A percentile compares a stretch with the other conserved stretches of the same genome.
Conservation (phyloP, 1,284 basidiomycete genomes). For the Apiotrichum siamense region DNA sequence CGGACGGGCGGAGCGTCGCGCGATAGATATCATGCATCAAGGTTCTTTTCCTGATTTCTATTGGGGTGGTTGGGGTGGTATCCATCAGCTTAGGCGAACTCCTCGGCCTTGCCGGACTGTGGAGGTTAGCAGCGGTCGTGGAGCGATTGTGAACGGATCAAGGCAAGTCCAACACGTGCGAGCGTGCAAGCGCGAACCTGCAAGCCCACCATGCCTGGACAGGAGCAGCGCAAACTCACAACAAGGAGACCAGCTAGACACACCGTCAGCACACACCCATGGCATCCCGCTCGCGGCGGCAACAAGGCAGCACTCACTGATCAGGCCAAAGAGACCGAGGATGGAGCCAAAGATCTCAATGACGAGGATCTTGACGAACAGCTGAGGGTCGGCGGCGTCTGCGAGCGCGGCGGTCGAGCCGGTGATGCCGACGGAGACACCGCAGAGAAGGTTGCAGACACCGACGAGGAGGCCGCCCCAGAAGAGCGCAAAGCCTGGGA, state of each 20-base stretch:
- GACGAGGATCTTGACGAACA: conserved; percentile 91
- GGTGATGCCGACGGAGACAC: conserved; percentile 81
- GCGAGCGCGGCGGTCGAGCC: conserved; percentile 86
- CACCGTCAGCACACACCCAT: conserved; percentile 7
- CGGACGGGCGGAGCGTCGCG: too few species aligned
- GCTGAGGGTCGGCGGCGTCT: conserved; percentile 82
- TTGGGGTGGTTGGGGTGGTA: too few species aligned
- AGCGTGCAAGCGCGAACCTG: too few species aligned
- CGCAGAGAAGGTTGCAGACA: conserved; percentile 85
- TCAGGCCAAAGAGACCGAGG: conserved; percentile 82
- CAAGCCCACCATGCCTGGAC: too few species aligned
- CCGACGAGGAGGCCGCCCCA: conserved; percentile 89
- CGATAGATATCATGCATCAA: conserved; percentile 22
- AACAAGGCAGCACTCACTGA: conserved; percentile 57
- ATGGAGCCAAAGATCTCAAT: conserved; percentile 93
- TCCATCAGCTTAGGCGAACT: conserved; percentile 34
- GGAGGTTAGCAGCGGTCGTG: neutral
- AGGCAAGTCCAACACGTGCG: too few species aligned
- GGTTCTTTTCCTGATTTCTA: conserved; percentile 15
- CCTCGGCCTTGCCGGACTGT: conserved; percentile 48
- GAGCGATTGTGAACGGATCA: too few species aligned
- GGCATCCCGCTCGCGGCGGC: neutral
- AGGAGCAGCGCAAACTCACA: conserved; percentile 27
- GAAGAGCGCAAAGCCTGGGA: conserved; percentile 76
- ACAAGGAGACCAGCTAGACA: conserved; percentile 47